These are phyloP conservation scores for Tephrocybe rancida DNA, from an alignment of 768 basidiomycete genomes.

Conservation along the genomic window DNA sequence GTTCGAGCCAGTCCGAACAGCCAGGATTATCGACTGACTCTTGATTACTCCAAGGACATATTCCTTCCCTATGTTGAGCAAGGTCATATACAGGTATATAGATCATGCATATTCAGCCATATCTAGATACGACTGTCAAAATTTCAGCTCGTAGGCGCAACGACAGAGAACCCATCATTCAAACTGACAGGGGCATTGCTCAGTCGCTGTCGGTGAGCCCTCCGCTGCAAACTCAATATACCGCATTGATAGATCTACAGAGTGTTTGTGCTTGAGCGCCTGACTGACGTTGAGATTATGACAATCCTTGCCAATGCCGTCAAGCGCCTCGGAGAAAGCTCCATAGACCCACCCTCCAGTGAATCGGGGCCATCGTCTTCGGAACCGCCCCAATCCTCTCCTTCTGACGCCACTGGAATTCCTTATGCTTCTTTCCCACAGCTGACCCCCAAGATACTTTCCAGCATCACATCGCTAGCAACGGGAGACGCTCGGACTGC, in stretches of 20 bases:
- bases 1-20: not conserved
- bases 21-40: not conserved
- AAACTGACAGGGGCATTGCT: slow-evolving; percentile 73
- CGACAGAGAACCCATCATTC: slow-evolving; percentile 91
- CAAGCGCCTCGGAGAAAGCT: slow-evolving; percentile 25
- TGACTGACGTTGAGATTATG: slow-evolving; percentile 63
- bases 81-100: slow-evolving; percentile 65
- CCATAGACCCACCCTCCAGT: not conserved
- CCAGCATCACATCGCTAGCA: slow-evolving; percentile 54
- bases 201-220: slow-evolving; percentile 71
- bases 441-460: slow-evolving; percentile 47
- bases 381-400: slow-evolving; percentile 12
- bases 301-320: slow-evolving; percentile 59
- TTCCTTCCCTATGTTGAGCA: slow-evolving; percentile 83
- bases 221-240: not conserved
- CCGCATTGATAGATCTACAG: slow-evolving; percentile 34
- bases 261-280: slow-evolving; percentile 72
- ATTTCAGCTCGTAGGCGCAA: slow-evolving; percentile 72
- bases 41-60: slow-evolving; percentile 51
- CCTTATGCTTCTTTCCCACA: slow-evolving; percentile 28
- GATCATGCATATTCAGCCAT: not conserved
- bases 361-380: slow-evolving; percentile 6
- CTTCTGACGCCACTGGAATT: slow-evolving; percentile 20
- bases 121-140: not conserved
- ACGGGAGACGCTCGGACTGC: slow-evolving; percentile 79